Percentiles rank a stretch among this genome's conserved stretches.
phyloP scores from a whole-genome alignment of 179 eudicot species.

The Heliamphora pulchella region DNA sequence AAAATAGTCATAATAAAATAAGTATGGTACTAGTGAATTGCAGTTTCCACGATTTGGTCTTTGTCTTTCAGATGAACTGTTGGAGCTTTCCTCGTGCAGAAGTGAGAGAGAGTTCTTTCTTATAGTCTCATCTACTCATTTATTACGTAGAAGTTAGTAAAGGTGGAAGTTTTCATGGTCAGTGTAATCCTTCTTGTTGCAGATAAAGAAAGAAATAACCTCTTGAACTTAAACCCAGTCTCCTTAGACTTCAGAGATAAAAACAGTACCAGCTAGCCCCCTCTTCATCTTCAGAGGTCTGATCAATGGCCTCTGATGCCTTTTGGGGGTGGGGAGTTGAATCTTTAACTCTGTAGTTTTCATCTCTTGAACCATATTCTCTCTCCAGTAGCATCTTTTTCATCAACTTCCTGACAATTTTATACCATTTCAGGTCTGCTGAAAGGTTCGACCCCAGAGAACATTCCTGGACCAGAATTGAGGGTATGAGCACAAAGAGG shows the following conservation, averaged over 20 bases:
- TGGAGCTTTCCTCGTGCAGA: not conserved
- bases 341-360: not conserved
- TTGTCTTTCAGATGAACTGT: not conserved
- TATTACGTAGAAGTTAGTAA: not conserved
- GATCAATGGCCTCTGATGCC: not conserved
- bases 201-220: not conserved
- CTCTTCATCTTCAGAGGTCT: not conserved
- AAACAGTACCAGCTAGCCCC: not conserved
- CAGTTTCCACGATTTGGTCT: not conserved
- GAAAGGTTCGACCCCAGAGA: conserved; percentile 90
- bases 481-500: conserved; percentile 58
- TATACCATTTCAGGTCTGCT: conserved; percentile 41
- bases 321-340: not conserved
- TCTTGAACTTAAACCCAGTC: not conserved
- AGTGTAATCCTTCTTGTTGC: not conserved
- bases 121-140: not conserved
- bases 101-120: not conserved
- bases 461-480: conserved; percentile 56
- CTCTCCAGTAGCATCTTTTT: conserved; percentile 1
- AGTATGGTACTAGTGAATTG: not conserved
- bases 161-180: not conserved
- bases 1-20: not conserved
- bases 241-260: not conserved
- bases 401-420: not conserved
- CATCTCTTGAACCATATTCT: not conserved